Base-by-base conservation (phyloP, 1,284 basidiomycete genomes). In the Cryptococcus depauperatus region DNA sequence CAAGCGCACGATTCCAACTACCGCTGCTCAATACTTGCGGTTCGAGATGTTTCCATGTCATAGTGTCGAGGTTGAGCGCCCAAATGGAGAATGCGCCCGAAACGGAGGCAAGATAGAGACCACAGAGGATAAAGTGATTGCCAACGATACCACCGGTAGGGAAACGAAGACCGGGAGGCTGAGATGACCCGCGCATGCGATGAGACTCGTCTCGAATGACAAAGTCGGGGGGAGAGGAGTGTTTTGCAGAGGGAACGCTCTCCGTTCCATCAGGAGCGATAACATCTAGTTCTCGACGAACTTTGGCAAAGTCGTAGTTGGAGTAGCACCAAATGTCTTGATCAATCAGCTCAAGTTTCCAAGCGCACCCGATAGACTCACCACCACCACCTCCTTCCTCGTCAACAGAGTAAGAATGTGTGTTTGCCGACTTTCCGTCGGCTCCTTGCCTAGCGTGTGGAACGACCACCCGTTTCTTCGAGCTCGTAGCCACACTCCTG, bases 81-180 rank as follows among this genome's bases (percentile, higher is more conserved):
- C 87, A 91, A 46, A 92, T 83, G 6, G 87, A 89, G 68, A 90
- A 91, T 10, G 71, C 66, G 3, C 65, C 68, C 0, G 72, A 88
- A 26, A 82, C 84, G 58, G 89, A 85, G 2, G 88, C 86, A 45
- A 92, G 81, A 62, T 91, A 92, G 19, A 86, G 86, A 26, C 89
- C 88, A 11, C 85, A 85, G 41, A 92, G 82, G 62, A 92, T 83
- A 59, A 95, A 79, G 67, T 91, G 82, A 32, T 79, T 81, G 23
- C 90, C 90, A 18, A 93, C 75, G 52, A 93, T 82, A 29, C 86
- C 85, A 18, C 90, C 91, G 0, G 87, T 85, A 7, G 91, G 91
- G 72, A 96, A 96, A 8, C 91, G 83, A 39, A 95, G 78, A 13
- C 91, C 91, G 0, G 89, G 91, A 23, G 91, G 91, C 54, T 89